Evolutionary conservation across 257 asterid genomes (phyloP), one percentile per base, ranked within the genome.

Genomic region (Ehretia macrophylla): DNA sequence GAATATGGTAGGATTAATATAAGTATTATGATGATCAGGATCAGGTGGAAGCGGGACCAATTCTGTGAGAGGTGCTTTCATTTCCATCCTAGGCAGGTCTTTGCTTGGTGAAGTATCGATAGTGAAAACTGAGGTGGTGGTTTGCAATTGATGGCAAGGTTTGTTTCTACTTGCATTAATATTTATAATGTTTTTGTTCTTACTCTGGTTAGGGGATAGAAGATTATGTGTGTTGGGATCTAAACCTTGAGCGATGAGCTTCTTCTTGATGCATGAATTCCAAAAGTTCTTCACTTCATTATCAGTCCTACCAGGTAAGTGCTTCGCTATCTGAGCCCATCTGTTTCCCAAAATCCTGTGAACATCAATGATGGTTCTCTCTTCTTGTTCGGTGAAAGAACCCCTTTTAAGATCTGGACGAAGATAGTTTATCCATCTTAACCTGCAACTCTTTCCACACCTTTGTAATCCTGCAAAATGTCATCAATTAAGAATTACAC

Each of bases 251-350:
- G 98, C 75, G 20, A 91, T 77, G 62, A 88, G 96, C 75, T 92
- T 92, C 51, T 88, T 92, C 74, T 81, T 88, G 40, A 92, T 77
- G 79, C 87, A 83, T 11, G 99, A 92, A 56, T 92, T 92, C 99
- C 99, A 92, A 65, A 85, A 92, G 60, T 92, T 92, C 82, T 92
- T 92, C 10, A 92, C 95, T 53, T 88, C 99, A 46, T 92, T 92
- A 64, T 92, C 99, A 0, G 99, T 92, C 57, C 99, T 75, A 0
- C 99, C 97, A 1, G 97, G 99, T 52, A 92, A 68, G 59, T 92
- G 99, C 58, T 88, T 92, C 1, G 99, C 99, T 40, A 92, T 92
- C 17, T 92, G 99, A 46, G 99, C 96, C 99, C 99, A 92, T 61
- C 95, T 59, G 74, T 92, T 92, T 11, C 97, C 98, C 22, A 92